Evolutionary conservation across 805 yeast species (phyloP), one percentile per base, ranked within the genome.

Genomic region (Torulaspora microellipsoides): DNA sequence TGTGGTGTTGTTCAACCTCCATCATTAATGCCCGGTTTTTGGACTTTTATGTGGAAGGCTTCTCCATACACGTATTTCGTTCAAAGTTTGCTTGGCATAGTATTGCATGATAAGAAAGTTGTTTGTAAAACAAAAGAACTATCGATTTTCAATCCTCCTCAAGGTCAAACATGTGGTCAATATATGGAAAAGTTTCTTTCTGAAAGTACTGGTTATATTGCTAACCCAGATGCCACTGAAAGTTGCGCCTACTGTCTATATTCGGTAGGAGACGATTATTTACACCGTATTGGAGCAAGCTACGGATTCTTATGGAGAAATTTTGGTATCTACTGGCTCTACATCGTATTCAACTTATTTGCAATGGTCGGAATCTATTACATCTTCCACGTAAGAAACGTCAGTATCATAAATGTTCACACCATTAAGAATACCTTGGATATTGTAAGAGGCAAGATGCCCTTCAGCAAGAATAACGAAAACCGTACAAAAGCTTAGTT

Each of bases 21-120:
- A 6, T 32, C 48, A 2, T 65, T 71, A 41, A 75, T 85, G 81
- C 93, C 95, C 10, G 80, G 85, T 1, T 86, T 86, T 70, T 86
- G 95, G 95, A 79, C 76, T 36, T 86, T 83, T 61, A 83, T 86
- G 89, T 81, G 84, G 76, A 76, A 83, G 52, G 72, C 71, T 15
- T 81, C 86, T 20, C 95, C 85, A 8, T 75, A 75, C 64, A 83
- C 91, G 1, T 86, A 86, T 58, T 77, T 82, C 60, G 68, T 85
- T 46, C 79, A 77, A 49, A 70, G 77, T 40, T 68, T 83, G 48
- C 67, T 80, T 34, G 70, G 67, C 20, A 65, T 59, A 27, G 70
- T 73, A 40, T 66, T 73, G 52, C 81, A 81, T 51, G 73, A 71
- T 31, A 69, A 76, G 49, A 58, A 63, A 30, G 81, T 85, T 10